Percentiles rank a stretch among this genome's conserved stretches.
phyloP scores from a whole-genome alignment of 2,329 filamentous ascomycete species.

The Fusarium veterinarium region DNA sequence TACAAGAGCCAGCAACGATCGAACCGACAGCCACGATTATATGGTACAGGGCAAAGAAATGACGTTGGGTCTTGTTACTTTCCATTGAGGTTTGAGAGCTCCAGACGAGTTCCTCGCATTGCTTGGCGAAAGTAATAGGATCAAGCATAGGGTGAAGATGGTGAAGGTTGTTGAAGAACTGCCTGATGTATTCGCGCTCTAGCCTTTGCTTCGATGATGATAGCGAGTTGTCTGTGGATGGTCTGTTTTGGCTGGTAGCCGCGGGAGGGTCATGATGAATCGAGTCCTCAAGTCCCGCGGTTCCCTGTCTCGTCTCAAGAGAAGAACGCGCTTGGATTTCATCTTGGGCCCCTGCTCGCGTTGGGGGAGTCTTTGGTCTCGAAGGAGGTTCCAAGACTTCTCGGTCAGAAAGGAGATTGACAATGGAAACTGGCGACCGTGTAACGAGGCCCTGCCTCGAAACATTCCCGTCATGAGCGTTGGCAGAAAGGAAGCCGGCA shows the following conservation, averaged over 20 bases:
- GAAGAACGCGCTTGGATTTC: fast-evolving
- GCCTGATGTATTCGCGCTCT: conserved; percentile 1
- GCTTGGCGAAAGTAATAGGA: neutral
- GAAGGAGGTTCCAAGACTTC: neutral
- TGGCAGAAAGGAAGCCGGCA: neutral
- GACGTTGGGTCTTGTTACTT: neutral
- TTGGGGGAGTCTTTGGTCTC: neutral
- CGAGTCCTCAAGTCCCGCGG: neutral
- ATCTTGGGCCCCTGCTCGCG: neutral
- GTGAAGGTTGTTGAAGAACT: conserved; percentile 3
- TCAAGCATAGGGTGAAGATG: conserved; percentile 2
- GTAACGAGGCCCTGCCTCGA: neutral
- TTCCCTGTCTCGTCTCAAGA: neutral
- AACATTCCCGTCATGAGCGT: neutral
- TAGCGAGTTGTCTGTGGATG: neutral
- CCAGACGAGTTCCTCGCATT: neutral
- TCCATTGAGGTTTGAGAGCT: neutral
- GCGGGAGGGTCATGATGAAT: neutral
- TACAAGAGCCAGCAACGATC: neutral
- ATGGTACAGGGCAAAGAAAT: neutral
- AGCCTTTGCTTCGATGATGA: neutral
- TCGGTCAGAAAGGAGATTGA: neutral
- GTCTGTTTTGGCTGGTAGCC: neutral
- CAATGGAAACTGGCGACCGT: neutral
- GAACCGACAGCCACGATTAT: neutral